Evolutionary conservation across 257 asterid genomes (phyloP).

Genomic region (Forsythia suspensa): DNA sequence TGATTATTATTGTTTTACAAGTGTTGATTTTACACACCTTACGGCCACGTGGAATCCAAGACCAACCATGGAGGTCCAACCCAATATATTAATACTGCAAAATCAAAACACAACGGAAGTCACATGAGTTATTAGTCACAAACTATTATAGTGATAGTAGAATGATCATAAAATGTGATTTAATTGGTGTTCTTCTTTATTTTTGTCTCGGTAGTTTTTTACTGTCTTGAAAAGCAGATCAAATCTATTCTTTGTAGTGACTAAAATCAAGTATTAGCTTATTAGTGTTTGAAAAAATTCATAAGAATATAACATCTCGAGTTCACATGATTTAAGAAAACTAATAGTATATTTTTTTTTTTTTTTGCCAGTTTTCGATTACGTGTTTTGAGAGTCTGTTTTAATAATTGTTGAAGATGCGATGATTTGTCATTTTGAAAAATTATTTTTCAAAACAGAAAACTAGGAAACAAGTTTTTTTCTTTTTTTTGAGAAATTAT

Average conservation of each 20-base stretch:
- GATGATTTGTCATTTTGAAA: too few relatives aligned
- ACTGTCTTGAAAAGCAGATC: too few relatives aligned
- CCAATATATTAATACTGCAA: slow-evolving; percentile 41
- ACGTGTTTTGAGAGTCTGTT: too few relatives aligned
- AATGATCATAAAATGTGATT: not conserved
- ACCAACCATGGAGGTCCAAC: slow-evolving; percentile 48
- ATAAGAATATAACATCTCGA: not conserved
- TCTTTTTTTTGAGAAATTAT: too few relatives aligned
- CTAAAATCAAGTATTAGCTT: not conserved
- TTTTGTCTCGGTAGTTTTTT: too few relatives aligned
- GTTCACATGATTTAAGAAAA: not conserved
- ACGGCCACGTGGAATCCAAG: slow-evolving; percentile 47
- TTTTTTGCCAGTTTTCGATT: too few relatives aligned
- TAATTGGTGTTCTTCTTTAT: too few relatives aligned
- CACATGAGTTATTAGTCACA: not conserved
- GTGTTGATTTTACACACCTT: slow-evolving; percentile 31
- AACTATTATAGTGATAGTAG: not conserved
- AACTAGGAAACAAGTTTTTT: too few relatives aligned
- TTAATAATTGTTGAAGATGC: too few relatives aligned
- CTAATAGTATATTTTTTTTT: too few relatives aligned
- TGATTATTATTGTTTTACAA: too few relatives aligned
- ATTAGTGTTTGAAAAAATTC: not conserved
- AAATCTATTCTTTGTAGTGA: not conserved
- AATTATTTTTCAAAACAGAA: too few relatives aligned
- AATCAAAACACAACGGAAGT: not conserved